Percentiles rank a stretch among this genome's conserved stretches.
phyloP scores from a whole-genome alignment of 306 rosid species.

The Canavalia gladiata region DNA sequence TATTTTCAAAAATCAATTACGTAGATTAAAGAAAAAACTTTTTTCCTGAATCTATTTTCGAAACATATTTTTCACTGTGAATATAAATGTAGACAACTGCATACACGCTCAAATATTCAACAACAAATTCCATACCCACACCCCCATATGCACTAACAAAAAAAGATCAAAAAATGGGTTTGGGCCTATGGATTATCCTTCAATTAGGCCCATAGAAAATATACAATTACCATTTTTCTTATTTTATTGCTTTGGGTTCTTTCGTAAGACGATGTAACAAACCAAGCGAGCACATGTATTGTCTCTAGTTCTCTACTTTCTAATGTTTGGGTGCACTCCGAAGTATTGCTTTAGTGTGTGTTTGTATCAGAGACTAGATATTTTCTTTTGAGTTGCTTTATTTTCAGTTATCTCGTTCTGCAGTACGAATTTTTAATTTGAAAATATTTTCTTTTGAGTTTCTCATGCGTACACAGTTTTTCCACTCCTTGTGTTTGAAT shows the following conservation, averaged over 20 bases:
- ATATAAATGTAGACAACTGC: too few relatives aligned
- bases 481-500: neutral
- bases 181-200: too few relatives aligned
- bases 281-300: neutral
- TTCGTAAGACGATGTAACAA: neutral
- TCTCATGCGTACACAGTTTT: neutral
- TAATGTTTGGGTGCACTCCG: conserved; percentile 1
- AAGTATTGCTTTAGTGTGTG: neutral
- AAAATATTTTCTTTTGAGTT: neutral
- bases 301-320: neutral
- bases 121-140: too few relatives aligned
- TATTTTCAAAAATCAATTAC: too few relatives aligned
- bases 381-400: conserved; percentile 39
- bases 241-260: neutral
- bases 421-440: neutral
- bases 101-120: too few relatives aligned
- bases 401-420: conserved; percentile 8
- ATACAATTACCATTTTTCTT: too few relatives aligned
- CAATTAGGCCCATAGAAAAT: too few relatives aligned
- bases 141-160: too few relatives aligned
- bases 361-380: neutral
- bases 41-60: too few relatives aligned
- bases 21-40: too few relatives aligned
- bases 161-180: too few relatives aligned
- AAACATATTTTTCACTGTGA: too few relatives aligned